phyloP scores from a whole-genome alignment of 2,329 filamentous ascomycete genomes.

The Tolypocladium paradoxum region DNA sequence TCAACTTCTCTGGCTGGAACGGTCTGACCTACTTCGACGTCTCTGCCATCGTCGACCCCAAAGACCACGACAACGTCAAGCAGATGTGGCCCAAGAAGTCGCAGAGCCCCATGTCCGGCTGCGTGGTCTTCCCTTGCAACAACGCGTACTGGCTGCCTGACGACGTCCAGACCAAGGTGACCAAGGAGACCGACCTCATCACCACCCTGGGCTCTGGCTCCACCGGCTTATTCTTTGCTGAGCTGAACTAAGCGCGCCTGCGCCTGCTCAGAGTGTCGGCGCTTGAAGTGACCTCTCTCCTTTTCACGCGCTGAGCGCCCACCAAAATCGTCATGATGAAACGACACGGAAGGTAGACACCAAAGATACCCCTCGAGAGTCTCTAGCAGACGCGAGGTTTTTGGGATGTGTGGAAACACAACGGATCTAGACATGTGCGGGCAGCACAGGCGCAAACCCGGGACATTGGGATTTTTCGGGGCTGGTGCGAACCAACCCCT shows the following conservation, averaged over 20 bases:
- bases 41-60: constrained; percentile 43
- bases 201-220: constrained; percentile 34
- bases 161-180: constrained; percentile 45
- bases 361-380: constrained; percentile 17
- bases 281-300: neutral
- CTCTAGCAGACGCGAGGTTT: constrained; percentile 12
- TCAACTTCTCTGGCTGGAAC: constrained; percentile 36
- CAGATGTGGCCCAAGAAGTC: constrained; percentile 35
- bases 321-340: constrained; percentile 7
- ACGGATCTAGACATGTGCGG: constrained; percentile 3
- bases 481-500: neutral
- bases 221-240: constrained; percentile 11
- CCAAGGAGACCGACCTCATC: constrained; percentile 35
- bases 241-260: neutral
- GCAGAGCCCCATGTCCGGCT: constrained; percentile 35
- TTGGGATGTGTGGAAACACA: constrained; percentile 7
- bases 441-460: neutral
- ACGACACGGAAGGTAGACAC: constrained; percentile 7
- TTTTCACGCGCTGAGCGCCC: constrained; percentile 14
- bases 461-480: neutral
- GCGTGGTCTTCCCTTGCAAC: constrained; percentile 39
- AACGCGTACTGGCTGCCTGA: constrained; percentile 43
- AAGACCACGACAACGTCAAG: constrained; percentile 41
- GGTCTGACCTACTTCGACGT: constrained; percentile 46
- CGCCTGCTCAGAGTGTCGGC: neutral